A percentile compares a stretch with the other conserved stretches of the same genome.
phyloP scores from a whole-genome alignment of 805 yeast species.

The Isabelozyma heimii region DNA sequence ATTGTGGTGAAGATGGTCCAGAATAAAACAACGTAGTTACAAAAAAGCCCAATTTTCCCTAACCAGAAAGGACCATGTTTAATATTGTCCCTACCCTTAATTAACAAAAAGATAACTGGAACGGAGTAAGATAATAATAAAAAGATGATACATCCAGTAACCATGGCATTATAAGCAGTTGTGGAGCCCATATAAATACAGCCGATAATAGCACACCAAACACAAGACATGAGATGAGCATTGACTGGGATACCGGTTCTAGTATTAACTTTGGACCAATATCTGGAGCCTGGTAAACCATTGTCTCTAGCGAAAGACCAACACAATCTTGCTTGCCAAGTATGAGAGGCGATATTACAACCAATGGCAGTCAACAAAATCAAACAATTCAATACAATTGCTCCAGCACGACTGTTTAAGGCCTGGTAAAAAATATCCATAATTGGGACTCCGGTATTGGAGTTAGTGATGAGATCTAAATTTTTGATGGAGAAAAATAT shows the following conservation, averaged over 20 bases:
- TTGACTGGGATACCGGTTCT: slow-evolving; percentile 54
- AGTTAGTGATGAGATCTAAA: slow-evolving; percentile 44
- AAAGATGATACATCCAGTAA: slow-evolving; percentile 59
- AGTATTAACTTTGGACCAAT: slow-evolving; percentile 47
- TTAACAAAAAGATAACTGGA: slow-evolving; percentile 48
- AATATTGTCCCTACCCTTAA: slow-evolving; percentile 50
- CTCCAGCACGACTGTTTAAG: slow-evolving; percentile 50
- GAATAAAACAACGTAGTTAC: slow-evolving; percentile 47
- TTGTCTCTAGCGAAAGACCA: slow-evolving; percentile 71
- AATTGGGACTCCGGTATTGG: slow-evolving; percentile 61
- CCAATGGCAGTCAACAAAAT: slow-evolving; percentile 54
- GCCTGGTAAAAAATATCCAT: slow-evolving; percentile 63
- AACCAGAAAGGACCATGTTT: slow-evolving; percentile 68
- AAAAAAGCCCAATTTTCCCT: slow-evolving; percentile 50
- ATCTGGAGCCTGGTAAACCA: slow-evolving; percentile 54
- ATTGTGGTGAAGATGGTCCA: slow-evolving; percentile 62
- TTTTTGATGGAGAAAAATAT: slow-evolving; percentile 61
- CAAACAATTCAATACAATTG: slow-evolving; percentile 48
- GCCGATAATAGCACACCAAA: slow-evolving; percentile 53
- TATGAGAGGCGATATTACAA: slow-evolving; percentile 58
- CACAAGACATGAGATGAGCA: slow-evolving; percentile 56
- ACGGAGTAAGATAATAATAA: slow-evolving; percentile 56
- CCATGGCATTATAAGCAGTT: slow-evolving; percentile 66
- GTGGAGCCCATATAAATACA: slow-evolving; percentile 64
- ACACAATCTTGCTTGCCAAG: slow-evolving; percentile 66